Conservation (phyloP, 176 grass and related monocot species). For the Triticum urartu region DNA sequence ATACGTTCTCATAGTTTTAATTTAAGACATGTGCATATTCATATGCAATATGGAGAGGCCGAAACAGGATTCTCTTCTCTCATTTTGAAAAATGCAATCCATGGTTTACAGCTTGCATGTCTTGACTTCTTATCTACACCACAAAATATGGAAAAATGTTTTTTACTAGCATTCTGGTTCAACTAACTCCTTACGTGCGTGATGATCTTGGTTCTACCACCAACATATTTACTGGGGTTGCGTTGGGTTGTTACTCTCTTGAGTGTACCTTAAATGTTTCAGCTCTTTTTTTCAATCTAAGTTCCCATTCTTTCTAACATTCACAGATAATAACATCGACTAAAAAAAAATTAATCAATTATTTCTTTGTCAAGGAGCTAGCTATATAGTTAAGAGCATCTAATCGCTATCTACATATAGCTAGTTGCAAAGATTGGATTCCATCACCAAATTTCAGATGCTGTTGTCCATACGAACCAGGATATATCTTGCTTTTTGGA, state of each 20-base stretch:
- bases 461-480: constrained; percentile 1
- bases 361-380: background rate
- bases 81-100: background rate
- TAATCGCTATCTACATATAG: constrained; percentile 26
- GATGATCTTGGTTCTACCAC: background rate
- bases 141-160: background rate
- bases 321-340: background rate
- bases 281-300: background rate
- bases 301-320: background rate
- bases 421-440: constrained; percentile 42
- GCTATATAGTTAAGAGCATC: constrained; percentile 17
- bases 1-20: background rate
- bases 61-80: background rate
- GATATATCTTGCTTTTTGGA: constrained; percentile 38
- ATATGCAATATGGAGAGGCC: background rate
- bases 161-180: background rate
- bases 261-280: background rate
- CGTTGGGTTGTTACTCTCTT: too few relatives aligned
- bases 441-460: constrained; percentile 26
- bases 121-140: background rate
- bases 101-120: background rate
- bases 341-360: background rate
- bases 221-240: background rate
- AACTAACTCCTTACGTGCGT: background rate
- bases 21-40: background rate